Conservation (phyloP, 2,329 filamentous ascomycete genomes). For the Endoconidiophora laricicola region DNA sequence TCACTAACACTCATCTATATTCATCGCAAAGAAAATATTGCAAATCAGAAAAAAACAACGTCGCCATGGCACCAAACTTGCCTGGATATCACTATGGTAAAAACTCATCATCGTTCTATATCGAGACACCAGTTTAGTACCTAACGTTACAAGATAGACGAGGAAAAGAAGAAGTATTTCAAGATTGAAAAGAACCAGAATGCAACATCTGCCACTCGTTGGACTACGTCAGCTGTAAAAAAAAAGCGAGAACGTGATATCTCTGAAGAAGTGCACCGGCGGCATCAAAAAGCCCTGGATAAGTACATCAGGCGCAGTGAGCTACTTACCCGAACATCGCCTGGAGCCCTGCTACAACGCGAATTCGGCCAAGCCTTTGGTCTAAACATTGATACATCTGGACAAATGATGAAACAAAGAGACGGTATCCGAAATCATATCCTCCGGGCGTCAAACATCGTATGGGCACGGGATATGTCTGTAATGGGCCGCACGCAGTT, state of each 20-base stretch:
- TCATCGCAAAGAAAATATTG: too few species aligned
- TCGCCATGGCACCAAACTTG: background rate
- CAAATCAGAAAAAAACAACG: background rate
- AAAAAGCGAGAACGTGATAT: conserved; percentile 25
- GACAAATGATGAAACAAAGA: too few species aligned
- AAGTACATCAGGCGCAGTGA: too few species aligned
- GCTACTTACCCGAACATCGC: background rate
- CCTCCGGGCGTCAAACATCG: too few species aligned
- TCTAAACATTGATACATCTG: too few species aligned
- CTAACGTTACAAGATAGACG: conserved; percentile 23
- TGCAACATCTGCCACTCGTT: conserved; percentile 32
- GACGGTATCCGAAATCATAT: too few species aligned
- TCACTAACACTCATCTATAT: too few species aligned
- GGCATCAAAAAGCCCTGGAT: conserved; percentile 26
- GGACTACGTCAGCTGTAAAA: conserved; percentile 37
- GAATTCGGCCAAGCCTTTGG: conserved; percentile 7
- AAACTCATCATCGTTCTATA: background rate
- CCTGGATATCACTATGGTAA: conserved; percentile 9
- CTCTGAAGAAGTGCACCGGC: too few species aligned
- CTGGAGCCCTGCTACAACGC: conserved; percentile 1
- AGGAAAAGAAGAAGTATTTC: conserved; percentile 48
- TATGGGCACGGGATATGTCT: conserved; percentile 2
- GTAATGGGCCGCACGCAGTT: conserved; percentile 6
- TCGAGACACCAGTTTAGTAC: background rate
- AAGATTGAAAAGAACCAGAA: conserved; percentile 43